Conservation (phyloP, 371 early-diverging fungal genomes). For the Mucor saturninus region DNA sequence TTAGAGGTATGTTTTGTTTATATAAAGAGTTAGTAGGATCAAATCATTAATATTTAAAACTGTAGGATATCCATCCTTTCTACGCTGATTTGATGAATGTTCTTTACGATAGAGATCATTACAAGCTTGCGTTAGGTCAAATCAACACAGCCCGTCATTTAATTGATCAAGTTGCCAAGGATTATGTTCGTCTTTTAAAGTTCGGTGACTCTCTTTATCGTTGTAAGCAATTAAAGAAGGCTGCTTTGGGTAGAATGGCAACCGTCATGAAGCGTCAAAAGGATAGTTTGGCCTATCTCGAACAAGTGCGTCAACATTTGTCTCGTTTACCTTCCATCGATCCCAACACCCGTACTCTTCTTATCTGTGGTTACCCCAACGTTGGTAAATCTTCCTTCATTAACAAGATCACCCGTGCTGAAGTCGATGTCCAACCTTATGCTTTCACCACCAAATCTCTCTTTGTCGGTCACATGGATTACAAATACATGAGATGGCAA, state of each 20-base stretch:
- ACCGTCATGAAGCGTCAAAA: constrained; percentile 99
- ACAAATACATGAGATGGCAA: constrained; percentile 99
- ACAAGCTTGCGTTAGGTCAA: constrained; percentile 99
- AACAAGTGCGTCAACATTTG: constrained; percentile 99
- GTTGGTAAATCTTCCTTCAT: constrained; percentile 99
- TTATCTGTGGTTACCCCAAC: constrained; percentile 99
- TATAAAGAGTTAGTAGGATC: background rate
- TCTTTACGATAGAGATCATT: constrained; percentile 99
- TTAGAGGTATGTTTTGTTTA: constrained; percentile 76
- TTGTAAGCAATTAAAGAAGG: constrained; percentile 99
- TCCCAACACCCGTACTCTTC: constrained; percentile 97
- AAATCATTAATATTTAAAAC: background rate
- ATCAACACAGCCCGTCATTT: constrained; percentile 97
- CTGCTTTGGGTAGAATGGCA: constrained; percentile 98
- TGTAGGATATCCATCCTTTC: constrained; percentile 98
- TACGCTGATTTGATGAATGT: constrained; percentile 99
- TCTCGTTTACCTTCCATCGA: constrained; percentile 98
- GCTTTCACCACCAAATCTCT: constrained; percentile 99
- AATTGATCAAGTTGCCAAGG: constrained; percentile 96
- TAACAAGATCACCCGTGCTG: constrained; percentile 99
- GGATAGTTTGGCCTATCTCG: constrained; percentile 97
- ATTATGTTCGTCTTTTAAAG: constrained; percentile 98
- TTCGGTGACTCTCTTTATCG: constrained; percentile 99
- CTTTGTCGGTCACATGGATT: constrained; percentile 99
- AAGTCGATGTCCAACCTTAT: constrained; percentile 99